A percentile compares a stretch with the other conserved stretches of the same genome.
Conservation (phyloP, 169 alveolate species). For the Plasmodium blacklocki region DNA sequence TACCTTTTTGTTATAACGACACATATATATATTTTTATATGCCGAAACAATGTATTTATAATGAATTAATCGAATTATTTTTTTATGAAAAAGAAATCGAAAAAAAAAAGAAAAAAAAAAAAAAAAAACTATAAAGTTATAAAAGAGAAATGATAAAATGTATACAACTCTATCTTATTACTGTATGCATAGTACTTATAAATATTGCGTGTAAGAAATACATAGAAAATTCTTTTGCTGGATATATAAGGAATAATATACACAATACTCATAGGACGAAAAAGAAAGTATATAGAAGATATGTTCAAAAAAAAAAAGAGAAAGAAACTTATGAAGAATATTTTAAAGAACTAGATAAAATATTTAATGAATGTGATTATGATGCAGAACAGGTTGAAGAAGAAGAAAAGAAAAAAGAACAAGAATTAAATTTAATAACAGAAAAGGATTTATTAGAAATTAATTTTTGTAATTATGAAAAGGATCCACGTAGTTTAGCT, state of each 20-base stretch:
- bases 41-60: too few species aligned
- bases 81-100: neutral
- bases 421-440: slow-evolving; percentile 18
- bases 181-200: neutral
- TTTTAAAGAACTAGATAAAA: slow-evolving; percentile 54
- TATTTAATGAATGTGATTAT: slow-evolving; percentile 54
- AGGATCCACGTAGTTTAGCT: slow-evolving; percentile 61
- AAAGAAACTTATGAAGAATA: slow-evolving; percentile 48
- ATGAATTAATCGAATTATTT: neutral
- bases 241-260: neutral
- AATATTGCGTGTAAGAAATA: neutral
- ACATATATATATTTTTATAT: too few species aligned
- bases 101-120: neutral
- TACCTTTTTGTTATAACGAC: too few species aligned
- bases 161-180: neutral
- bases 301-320: slow-evolving; percentile 24
- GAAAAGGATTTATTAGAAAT: slow-evolving; percentile 58
- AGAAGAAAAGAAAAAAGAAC: slow-evolving; percentile 61
- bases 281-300: slow-evolving; percentile 2
- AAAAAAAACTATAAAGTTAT: neutral
- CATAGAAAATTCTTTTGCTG: neutral
- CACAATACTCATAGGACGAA: neutral
- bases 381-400: slow-evolving; percentile 54
- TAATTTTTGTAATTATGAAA: slow-evolving; percentile 68
- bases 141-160: slow-evolving; percentile 45